phyloP scores from a whole-genome alignment of 2,329 filamentous ascomycete genomes.

The Xylariales sp. region DNA sequence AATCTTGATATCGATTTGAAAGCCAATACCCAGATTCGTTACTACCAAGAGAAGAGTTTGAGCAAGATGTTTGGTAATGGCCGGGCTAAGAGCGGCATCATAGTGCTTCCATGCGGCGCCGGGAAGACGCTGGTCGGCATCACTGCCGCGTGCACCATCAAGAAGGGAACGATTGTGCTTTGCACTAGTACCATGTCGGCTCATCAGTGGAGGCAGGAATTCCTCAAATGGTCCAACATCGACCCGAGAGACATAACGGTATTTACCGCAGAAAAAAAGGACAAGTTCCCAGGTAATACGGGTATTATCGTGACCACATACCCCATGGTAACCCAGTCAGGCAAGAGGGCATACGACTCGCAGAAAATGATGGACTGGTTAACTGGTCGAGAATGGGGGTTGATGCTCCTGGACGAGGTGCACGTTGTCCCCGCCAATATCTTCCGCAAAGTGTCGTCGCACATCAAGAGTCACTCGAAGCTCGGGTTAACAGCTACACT shows the following conservation, averaged over 20 bases:
- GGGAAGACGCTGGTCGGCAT: constrained; percentile 98
- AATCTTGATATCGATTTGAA: constrained; percentile 92
- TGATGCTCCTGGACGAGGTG: constrained; percentile 96
- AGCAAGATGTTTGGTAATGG: constrained; percentile 99
- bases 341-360: constrained; percentile 84
- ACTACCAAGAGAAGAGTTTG: constrained; percentile 93
- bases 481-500: constrained; percentile 91
- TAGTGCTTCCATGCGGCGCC: constrained; percentile 92
- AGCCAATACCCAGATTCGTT: constrained; percentile 83
- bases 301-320: constrained; percentile 98
- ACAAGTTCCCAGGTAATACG: constrained; percentile 77
- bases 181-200: constrained; percentile 98
- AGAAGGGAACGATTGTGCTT: constrained; percentile 91
- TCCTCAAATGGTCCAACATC: constrained; percentile 96
- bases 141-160: constrained; percentile 94
- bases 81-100: constrained; percentile 93
- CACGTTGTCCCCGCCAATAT: constrained; percentile 97
- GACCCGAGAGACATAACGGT: constrained; percentile 89
- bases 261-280: constrained; percentile 91
- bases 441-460: constrained; percentile 89
- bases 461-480: constrained; percentile 93
- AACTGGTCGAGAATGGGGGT: constrained; percentile 84
- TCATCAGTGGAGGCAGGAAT: constrained; percentile 94
- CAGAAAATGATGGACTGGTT: constrained; percentile 98
- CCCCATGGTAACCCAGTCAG: constrained; percentile 94